A percentile compares a stretch with the other conserved stretches of the same genome.
Conservation (phyloP, 1,284 basidiomycete genomes). For the Marasmius sp. region DNA sequence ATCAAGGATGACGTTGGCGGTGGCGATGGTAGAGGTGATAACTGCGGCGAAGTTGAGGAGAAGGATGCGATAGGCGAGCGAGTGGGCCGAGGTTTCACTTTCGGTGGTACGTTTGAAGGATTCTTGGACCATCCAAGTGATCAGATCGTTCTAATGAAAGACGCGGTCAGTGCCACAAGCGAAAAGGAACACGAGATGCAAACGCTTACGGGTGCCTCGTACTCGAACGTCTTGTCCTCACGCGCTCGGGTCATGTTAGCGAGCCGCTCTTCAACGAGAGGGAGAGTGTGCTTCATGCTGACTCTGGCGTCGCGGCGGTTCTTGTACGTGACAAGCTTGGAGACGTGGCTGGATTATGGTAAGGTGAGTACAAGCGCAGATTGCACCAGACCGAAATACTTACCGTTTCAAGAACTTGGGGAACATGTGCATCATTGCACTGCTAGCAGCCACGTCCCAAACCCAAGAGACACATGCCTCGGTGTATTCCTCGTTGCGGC, state of each 20-base stretch:
- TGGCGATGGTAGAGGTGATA: conserved; percentile 15
- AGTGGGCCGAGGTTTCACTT: conserved; percentile 14
- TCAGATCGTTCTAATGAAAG: conserved; percentile 11
- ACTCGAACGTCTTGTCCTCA: conserved; percentile 13
- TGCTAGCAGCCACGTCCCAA: conserved; percentile 14
- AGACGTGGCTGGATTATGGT: conserved; percentile 6
- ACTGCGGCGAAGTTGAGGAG: conserved; percentile 12
- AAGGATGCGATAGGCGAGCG: conserved; percentile 14
- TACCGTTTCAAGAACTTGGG: conserved; percentile 19
- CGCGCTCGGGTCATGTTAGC: conserved; percentile 13
- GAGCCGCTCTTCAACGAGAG: conserved; percentile 14
- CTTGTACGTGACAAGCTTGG: conserved; percentile 17
- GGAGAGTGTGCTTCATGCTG: conserved; percentile 16
- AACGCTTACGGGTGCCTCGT: conserved; percentile 15
- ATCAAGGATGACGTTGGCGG: conserved; percentile 18
- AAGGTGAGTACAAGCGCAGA: background rate
- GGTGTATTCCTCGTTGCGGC: conserved; percentile 17
- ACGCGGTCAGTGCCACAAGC: background rate
- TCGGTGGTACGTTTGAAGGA: conserved; percentile 17
- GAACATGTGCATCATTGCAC: conserved; percentile 17
- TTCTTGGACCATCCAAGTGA: conserved; percentile 21
- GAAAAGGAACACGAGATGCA: background rate
- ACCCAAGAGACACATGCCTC: conserved; percentile 15
- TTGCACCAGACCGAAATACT: background rate
- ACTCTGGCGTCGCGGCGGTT: conserved; percentile 16